Conservation (phyloP, 352 stramenopile species). For the Globisporangium cylindrosporum region DNA sequence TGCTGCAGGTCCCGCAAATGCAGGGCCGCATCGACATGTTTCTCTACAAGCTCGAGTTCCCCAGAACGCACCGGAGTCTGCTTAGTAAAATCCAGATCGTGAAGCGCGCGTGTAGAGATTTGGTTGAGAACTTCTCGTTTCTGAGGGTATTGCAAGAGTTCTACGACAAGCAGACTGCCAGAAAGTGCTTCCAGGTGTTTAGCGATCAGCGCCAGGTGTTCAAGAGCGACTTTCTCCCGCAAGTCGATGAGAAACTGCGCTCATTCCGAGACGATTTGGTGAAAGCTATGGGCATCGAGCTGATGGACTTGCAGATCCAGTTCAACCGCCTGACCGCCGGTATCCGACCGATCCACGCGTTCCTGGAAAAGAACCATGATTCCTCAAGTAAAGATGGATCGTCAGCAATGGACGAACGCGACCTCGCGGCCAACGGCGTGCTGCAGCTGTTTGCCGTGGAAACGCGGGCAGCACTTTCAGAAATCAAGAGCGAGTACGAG, state of each 20-base stretch:
- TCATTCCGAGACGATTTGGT: constrained; percentile 60
- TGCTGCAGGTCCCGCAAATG: constrained; percentile 61
- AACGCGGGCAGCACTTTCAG: constrained; percentile 26
- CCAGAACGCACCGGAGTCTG: constrained; percentile 34
- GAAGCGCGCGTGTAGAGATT: constrained; percentile 58
- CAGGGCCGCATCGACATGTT: constrained; percentile 70
- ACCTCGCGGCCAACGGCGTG: constrained; percentile 39
- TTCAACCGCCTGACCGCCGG: constrained; percentile 54
- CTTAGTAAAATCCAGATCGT: constrained; percentile 49
- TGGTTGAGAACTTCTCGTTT: constrained; percentile 73
- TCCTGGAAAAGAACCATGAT: constrained; percentile 30
- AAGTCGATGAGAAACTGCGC: constrained; percentile 49
- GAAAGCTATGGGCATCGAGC: constrained; percentile 47
- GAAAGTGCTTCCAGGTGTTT: constrained; percentile 35
- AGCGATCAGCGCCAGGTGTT: constrained; percentile 29
- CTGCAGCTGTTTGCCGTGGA: constrained; percentile 53
- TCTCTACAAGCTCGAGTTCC: constrained; percentile 75
- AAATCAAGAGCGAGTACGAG: constrained; percentile 66
- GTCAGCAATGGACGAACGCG: constrained; percentile 22
- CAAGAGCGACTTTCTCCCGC: constrained; percentile 28
- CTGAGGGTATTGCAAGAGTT: constrained; percentile 53
- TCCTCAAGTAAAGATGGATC: background rate
- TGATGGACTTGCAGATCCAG: constrained; percentile 63
- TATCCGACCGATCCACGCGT: constrained; percentile 39
- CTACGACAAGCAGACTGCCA: constrained; percentile 29